Percentiles rank a stretch among this genome's conserved stretches.
These are phyloP conservation scores for Cystobasidium slooffiae DNA, from an alignment of 1,284 basidiomycete genomes.

Conservation along the genomic window DNA sequence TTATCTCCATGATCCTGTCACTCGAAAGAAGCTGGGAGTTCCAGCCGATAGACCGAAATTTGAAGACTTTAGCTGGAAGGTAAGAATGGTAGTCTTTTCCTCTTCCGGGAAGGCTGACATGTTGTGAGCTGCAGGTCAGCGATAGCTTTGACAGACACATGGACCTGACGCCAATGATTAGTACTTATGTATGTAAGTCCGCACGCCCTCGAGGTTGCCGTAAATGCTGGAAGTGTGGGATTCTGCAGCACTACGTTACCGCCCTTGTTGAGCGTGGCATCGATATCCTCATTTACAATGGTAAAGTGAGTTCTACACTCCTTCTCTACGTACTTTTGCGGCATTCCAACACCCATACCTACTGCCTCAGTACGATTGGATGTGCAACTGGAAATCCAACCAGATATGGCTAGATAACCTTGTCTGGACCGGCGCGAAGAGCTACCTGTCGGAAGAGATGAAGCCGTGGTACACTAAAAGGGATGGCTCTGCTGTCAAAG, in stretches of 20 bases:
- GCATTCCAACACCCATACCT: neutral
- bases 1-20: conserved; percentile 47
- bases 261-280: conserved; percentile 75
- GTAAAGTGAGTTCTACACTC: conserved; percentile 54
- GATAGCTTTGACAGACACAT: conserved; percentile 39
- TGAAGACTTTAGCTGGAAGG: conserved; percentile 39
- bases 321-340: neutral
- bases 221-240: no score
- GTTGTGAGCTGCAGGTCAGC: conserved; percentile 12
- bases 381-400: conserved; percentile 53
- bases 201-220: no score
- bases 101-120: neutral
- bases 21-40: conserved; percentile 47
- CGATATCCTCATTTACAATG: conserved; percentile 72
- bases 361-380: conserved; percentile 50
- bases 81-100: no score
- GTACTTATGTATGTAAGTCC: conserved; percentile 30
- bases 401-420: conserved; percentile 46
- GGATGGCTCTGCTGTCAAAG: conserved; percentile 52
- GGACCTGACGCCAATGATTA: conserved; percentile 10
- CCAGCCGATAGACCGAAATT: conserved; percentile 43
- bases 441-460: conserved; percentile 29
- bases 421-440: conserved; percentile 44
- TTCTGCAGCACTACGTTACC: conserved; percentile 62
- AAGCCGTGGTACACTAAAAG: conserved; percentile 41